These are phyloP conservation scores for Cladophialophora psammophila DNA, from an alignment of 2,329 filamentous ascomycete genomes.

Conservation along the genomic window DNA sequence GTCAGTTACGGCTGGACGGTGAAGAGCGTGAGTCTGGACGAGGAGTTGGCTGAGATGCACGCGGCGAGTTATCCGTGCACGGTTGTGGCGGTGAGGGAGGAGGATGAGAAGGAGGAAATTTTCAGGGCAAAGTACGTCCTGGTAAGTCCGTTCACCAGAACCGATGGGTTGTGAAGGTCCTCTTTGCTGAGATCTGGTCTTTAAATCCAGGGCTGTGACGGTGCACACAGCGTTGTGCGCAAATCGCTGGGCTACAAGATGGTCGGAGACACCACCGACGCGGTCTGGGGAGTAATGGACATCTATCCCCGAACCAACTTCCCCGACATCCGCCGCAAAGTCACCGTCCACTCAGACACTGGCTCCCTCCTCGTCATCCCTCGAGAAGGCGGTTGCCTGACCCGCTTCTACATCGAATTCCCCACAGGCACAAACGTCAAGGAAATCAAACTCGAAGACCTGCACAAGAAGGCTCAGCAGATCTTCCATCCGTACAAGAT, in stretches of 20 bases:
- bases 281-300: constrained; percentile 63
- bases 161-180: background rate
- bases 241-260: constrained; percentile 58
- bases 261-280: constrained; percentile 65
- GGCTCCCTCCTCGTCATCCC: constrained; percentile 61
- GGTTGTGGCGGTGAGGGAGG: constrained; percentile 49
- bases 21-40: constrained; percentile 59
- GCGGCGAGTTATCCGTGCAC: constrained; percentile 54
- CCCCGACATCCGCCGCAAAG: constrained; percentile 60
- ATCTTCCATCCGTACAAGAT: constrained; percentile 65
- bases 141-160: constrained; percentile 47
- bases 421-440: constrained; percentile 58
- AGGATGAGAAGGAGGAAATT: constrained; percentile 50
- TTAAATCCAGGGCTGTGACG: constrained; percentile 55
- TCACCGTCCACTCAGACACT: constrained; percentile 54
- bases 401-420: constrained; percentile 69
- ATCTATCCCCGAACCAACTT: constrained; percentile 59
- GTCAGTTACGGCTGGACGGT: constrained; percentile 66
- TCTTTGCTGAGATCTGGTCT: background rate
- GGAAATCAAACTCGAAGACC: constrained; percentile 60
- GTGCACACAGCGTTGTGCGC: constrained; percentile 53
- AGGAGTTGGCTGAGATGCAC: constrained; percentile 45
- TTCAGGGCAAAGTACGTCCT: constrained; percentile 45
- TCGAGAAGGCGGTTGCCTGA: constrained; percentile 63
- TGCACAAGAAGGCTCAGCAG: constrained; percentile 60